These are phyloP conservation scores for Chaetomiaceae sp. DNA, from an alignment of 2,329 filamentous ascomycete species.

Conservation along the genomic window DNA sequence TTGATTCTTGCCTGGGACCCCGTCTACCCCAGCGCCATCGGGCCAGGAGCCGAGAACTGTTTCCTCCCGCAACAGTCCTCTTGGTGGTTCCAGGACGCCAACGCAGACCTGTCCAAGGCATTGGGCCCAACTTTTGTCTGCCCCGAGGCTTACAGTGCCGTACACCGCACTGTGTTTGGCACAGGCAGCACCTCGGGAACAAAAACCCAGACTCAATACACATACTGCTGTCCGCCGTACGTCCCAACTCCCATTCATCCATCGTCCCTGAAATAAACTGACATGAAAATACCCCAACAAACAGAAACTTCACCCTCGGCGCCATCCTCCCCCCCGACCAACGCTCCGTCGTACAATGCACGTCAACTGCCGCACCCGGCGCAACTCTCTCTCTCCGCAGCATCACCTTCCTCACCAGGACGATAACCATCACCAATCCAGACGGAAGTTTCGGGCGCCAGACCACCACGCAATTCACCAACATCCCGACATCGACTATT, in stretches of 20 bases:
- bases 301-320: background rate
- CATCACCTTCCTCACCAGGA: background rate
- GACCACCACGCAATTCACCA: background rate
- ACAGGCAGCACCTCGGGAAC: background rate
- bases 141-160: background rate
- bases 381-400: background rate
- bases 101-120: background rate
- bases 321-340: background rate
- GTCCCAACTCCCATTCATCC: background rate
- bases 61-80: background rate
- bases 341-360: background rate
- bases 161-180: background rate
- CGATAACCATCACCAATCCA: background rate
- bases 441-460: background rate
- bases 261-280: no score
- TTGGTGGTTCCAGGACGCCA: background rate
- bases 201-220: background rate
- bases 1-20: background rate
- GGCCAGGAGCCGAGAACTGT: background rate
- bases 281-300: background rate
- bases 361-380: background rate
- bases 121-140: slow-evolving; percentile 1
- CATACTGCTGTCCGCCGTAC: slow-evolving; percentile 1
- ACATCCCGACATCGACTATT: background rate
- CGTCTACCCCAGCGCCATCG: background rate